Base-by-base conservation (phyloP, 2,329 filamentous ascomycete species). In the Aureobasidium sp. region DNA sequence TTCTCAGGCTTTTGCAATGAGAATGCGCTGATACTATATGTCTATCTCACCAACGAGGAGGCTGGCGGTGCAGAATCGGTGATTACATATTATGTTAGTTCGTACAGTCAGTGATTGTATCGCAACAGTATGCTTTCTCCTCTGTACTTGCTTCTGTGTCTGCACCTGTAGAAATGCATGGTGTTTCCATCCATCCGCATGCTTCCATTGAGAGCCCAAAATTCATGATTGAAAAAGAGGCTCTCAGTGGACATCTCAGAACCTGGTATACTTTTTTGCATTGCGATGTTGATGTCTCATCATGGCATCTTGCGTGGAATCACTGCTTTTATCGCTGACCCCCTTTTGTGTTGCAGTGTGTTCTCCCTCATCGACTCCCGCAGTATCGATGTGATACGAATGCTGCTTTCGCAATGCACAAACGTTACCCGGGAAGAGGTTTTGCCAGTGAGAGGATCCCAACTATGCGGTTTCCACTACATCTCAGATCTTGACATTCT, bases 21-120 rank as follows among this genome's bases (percentile, higher is more conserved):
- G 59, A 87, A 91, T 72, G 89, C 90, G 2, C 74, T 95, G 65
- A 90, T 94, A 44, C 77, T 94, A 29, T 94, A 94, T 70, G 90
- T 94, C 2, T 94, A 91, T 68, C 80, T 94, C 36, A 82, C 87
- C 15, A 84, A 86, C 67, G 85, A 87, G 58, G 88, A 91, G 63
- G 86, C 87, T 69, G 81, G 80, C 1, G 82, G 81, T 0, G 87
- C 89, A 27, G 87, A 90, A 68, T 88, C 87, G 2, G 88, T 92
- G 34, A 79, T 94, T 62, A 93, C 90, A 80, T 85, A 84, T 70
- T 84, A 84, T 65, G 79, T 85, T 63, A 81, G 78, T 60, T 84
- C 82, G 1, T 84, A 83, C 67, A 83, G 79, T 66, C 73, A 68
- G 37, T 74, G 62, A 68, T 20, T 45, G 29, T 36, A 57, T 22